These are phyloP conservation scores for Calamus simplicifolius DNA, from an alignment of 176 grass and related monocot species.

Conservation along the genomic window DNA sequence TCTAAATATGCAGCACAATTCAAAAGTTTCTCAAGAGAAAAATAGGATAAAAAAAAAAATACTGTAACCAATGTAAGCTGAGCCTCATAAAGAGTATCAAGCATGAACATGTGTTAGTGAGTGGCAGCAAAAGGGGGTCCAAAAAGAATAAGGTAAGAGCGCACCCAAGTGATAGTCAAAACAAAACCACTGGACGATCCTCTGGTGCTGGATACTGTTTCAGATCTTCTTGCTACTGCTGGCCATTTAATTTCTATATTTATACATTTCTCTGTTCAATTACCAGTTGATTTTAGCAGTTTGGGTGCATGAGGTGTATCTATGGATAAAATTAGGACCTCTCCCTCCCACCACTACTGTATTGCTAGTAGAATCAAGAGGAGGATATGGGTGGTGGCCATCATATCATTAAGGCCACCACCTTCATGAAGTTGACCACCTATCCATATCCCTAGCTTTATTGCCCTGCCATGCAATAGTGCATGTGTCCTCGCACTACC, in stretches of 20 bases:
- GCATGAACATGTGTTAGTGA: conserved; percentile 13
- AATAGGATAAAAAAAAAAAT: background rate
- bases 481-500: no score
- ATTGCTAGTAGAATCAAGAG: conserved; percentile 10
- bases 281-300: background rate
- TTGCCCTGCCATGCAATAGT: no score
- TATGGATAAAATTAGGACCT: conserved; percentile 28
- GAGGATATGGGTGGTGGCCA: conserved; percentile 29
- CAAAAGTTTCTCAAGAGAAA: background rate
- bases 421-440: no score
- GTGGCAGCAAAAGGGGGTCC: conserved; percentile 27
- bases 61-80: conserved; percentile 16
- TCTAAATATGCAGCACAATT: background rate
- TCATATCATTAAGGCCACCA: no score
- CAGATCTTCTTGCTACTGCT: conserved; percentile 31
- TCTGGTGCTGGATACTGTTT: conserved; percentile 32
- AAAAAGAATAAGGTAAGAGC: conserved; percentile 30
- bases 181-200: conserved; percentile 22
- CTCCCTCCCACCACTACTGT: conserved; percentile 12
- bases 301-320: conserved; percentile 9
- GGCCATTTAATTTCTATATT: conserved; percentile 27
- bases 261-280: conserved; percentile 9
- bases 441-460: no score
- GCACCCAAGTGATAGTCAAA: conserved; percentile 27
- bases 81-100: conserved; percentile 26